Base-by-base conservation (phyloP, 2,329 filamentous ascomycete species). In the Neurospora sp. region DNA sequence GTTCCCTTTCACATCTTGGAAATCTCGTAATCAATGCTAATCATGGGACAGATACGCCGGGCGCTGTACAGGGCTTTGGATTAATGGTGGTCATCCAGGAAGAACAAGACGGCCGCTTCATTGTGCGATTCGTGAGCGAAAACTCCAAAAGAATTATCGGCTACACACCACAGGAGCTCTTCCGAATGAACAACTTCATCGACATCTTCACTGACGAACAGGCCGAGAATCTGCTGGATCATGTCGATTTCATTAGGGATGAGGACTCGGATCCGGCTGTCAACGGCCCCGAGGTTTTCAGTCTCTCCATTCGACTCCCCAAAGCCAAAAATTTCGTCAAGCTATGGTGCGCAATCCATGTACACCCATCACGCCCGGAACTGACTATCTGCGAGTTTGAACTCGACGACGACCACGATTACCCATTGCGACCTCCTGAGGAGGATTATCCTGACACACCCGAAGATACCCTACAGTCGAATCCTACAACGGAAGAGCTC, bases 321-420 rank as follows among this genome's bases (percentile, higher is more conserved):
- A 82, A 84, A 36, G 78, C 84, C 28, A 84, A 84, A 23, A 84
- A 85, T 71, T 84, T 83, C 4, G 83, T 86, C 68, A 96, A 94
- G 77, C 81, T 97, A 1, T 97, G 93, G 93, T 96, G 93, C 78
- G 93, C 93, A 8, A 90, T 96, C 74, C 93, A 97, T 76, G 86
- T 92, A 70, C 91, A 90, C 68, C 85, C 89, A 0, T 80, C 83
- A 0, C 88, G 93, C 72, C 86, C 88, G 0, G 87, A 92, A 66
- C 79, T 95, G 33, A 83, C 97, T 38, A 91, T 97, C 10, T 96
- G 93, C 82, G 93, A 97, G 76, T 95, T 97, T 70, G 93, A 97
- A 77, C 80, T 93, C 1, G 93, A 97, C 77, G 91, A 97, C 72
- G 93, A 96, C 72, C 79, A 83, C 0, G 78, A 86, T 4, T 87